A percentile compares a stretch with the other conserved stretches of the same genome.
phyloP scores from a whole-genome alignment of 306 rosid genomes.

The Psophocarpus tetragonolobus region DNA sequence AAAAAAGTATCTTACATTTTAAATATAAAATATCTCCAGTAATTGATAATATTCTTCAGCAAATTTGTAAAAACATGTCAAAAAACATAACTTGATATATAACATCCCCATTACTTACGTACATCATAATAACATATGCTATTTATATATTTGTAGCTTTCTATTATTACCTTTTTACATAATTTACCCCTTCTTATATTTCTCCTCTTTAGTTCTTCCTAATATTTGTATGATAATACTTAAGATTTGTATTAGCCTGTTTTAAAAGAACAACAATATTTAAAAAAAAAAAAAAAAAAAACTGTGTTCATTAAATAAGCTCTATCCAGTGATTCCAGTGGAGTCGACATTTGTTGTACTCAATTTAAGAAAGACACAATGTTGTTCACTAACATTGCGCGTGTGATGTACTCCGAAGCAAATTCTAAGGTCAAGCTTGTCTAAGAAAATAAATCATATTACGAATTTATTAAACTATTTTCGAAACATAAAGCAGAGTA shows the following conservation, averaged over 20 bases:
- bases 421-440: background rate
- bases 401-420: background rate
- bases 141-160: background rate
- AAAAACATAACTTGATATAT: background rate
- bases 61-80: background rate
- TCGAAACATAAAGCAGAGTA: background rate
- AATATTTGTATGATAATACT: background rate
- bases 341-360: background rate
- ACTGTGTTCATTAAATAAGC: background rate
- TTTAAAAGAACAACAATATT: background rate
- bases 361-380: background rate
- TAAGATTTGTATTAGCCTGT: background rate
- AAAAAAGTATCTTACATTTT: too few species aligned
- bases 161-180: background rate
- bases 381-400: background rate
- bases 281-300: background rate
- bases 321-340: background rate
- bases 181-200: background rate
- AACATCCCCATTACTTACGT: background rate
- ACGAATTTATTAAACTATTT: background rate
- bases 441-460: background rate
- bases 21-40: too few species aligned
- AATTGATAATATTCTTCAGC: too few species aligned
- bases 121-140: background rate
- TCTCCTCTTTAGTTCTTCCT: background rate